Evolutionary conservation across 2,329 filamentous ascomycete genomes (phyloP).

Genomic region (Apiospora aurea): DNA sequence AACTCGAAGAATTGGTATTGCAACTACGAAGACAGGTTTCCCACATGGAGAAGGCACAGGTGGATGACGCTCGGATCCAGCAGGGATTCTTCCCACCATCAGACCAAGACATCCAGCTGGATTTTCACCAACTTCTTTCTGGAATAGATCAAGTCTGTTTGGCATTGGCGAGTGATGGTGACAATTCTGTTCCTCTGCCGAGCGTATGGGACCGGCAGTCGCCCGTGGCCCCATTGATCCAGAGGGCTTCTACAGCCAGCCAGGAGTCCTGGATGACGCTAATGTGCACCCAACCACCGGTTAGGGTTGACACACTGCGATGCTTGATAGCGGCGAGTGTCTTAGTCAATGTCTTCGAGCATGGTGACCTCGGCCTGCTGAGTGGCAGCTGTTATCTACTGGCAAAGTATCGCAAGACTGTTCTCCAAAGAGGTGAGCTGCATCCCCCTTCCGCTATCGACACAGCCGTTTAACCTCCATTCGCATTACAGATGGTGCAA

Average conservation of each 20-base stretch:
- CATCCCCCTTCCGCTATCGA: not conserved
- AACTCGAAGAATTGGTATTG: not conserved
- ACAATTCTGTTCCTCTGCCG: not conserved
- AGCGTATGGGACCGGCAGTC: not conserved
- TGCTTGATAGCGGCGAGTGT: not conserved
- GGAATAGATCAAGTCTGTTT: not conserved
- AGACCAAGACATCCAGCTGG: not conserved
- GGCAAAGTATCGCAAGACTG: not conserved
- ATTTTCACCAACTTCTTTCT: not conserved
- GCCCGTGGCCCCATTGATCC: not conserved
- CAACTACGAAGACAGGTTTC: not conserved
- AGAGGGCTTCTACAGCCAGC: not conserved
- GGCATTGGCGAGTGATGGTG: not conserved
- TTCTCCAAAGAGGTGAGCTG: not conserved
- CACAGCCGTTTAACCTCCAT: not conserved
- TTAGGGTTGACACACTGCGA: not conserved
- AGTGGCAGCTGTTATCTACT: not conserved
- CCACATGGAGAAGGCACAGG: not conserved
- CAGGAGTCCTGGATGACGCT: not conserved
- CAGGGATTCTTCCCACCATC: not conserved
- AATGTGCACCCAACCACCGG: not conserved
- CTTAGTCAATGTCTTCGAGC: not conserved
- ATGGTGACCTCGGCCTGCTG: not conserved
- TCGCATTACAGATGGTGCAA: not conserved
- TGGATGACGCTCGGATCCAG: not conserved